phyloP scores from a whole-genome alignment of 805 yeast species.

The Blastobotrys robertii region DNA sequence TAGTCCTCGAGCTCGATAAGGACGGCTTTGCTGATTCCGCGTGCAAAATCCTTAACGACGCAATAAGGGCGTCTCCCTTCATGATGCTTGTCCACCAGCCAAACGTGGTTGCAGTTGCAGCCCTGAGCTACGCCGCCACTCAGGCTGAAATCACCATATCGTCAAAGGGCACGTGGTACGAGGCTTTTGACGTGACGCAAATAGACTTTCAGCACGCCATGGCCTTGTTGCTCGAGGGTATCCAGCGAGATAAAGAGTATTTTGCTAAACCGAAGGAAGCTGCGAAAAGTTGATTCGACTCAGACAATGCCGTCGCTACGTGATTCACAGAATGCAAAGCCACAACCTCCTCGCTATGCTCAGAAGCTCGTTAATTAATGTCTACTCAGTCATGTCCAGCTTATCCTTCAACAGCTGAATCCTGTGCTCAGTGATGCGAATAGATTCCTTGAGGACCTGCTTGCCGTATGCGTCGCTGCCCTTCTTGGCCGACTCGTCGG shows the following conservation, averaged over 20 bases:
- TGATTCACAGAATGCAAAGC: neutral
- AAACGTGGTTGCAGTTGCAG: constrained; percentile 11
- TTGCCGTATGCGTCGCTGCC: constrained; percentile 21
- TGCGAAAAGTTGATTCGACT: no score
- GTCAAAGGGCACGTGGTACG: constrained; percentile 10
- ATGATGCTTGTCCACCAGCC: constrained; percentile 11
- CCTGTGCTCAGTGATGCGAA: constrained; percentile 36
- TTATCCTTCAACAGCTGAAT: constrained; percentile 28
- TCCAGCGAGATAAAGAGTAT: no score
- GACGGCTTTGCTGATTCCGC: constrained; percentile 2
- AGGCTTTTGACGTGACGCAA: constrained; percentile 12
- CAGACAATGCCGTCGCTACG: no score
- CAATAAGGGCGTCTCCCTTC: constrained; percentile 6
- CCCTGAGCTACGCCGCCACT: constrained; percentile 10
- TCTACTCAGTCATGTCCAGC: constrained; percentile 5
- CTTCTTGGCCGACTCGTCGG: neutral
- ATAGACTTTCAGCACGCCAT: constrained; percentile 3
- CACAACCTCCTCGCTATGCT: neutral
- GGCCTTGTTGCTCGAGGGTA: no score
- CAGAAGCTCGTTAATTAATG: neutral
- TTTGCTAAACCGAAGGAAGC: no score
- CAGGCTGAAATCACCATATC: constrained; percentile 3
- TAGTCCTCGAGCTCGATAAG: constrained; percentile 8
- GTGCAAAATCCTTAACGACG: constrained; percentile 12
- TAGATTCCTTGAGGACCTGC: constrained; percentile 40